These are phyloP conservation scores for Coleophoma cylindrospora DNA, from an alignment of 2,329 filamentous ascomycete species.

Conservation along the genomic window DNA sequence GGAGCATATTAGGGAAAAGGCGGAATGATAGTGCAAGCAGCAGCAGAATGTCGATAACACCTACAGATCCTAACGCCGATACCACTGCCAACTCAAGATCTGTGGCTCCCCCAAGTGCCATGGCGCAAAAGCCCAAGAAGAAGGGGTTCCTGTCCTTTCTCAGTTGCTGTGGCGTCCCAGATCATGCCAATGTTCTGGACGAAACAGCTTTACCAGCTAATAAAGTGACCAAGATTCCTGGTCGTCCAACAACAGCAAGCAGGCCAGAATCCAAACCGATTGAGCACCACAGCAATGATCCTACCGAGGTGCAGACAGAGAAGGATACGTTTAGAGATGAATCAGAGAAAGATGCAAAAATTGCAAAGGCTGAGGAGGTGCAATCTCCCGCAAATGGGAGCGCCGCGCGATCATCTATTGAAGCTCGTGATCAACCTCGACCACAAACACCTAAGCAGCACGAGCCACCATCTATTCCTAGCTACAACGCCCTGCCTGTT, in stretches of 20 bases:
- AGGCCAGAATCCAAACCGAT: constrained; percentile 18
- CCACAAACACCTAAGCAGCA: constrained; percentile 23
- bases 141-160: constrained; percentile 40
- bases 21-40: constrained; percentile 66
- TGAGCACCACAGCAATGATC: constrained; percentile 9
- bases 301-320: constrained; percentile 14
- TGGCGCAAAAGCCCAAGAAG: constrained; percentile 32
- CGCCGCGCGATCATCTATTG: constrained; percentile 5
- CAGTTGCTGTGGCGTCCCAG: constrained; percentile 40
- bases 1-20: constrained; percentile 57
- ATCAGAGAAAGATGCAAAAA: constrained; percentile 4
- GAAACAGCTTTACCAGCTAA: constrained; percentile 38
- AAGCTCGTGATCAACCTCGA: constrained; percentile 22
- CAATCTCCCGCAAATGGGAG: constrained; percentile 16
- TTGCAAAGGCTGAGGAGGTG: constrained; percentile 5
- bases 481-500: constrained; percentile 14
- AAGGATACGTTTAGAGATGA: constrained; percentile 20
- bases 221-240: constrained; percentile 34
- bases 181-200: constrained; percentile 32
- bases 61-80: constrained; percentile 30
- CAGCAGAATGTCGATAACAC: constrained; percentile 50
- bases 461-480: constrained; percentile 8
- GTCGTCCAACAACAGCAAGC: constrained; percentile 24
- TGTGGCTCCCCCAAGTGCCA: constrained; percentile 21
- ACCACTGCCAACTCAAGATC: constrained; percentile 28